Percentiles rank a stretch among this genome's conserved stretches.
phyloP scores from a whole-genome alignment of 2,329 filamentous ascomycete species.

The Claviceps paspali region DNA sequence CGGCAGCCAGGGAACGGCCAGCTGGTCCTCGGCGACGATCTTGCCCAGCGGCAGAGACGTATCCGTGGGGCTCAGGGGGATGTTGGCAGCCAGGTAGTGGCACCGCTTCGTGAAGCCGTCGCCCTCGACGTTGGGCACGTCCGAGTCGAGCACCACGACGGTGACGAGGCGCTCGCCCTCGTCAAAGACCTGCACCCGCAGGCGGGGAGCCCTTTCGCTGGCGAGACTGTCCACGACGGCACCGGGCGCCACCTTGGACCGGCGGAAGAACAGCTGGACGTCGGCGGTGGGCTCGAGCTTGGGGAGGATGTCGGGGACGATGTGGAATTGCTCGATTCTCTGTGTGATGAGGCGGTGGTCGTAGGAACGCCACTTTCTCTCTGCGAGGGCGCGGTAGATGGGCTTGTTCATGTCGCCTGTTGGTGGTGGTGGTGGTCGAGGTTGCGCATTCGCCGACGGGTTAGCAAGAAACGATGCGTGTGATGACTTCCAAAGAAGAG shows the following conservation, averaged over 20 bases:
- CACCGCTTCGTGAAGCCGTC: conserved; percentile 69
- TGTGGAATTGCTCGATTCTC: conserved; percentile 71
- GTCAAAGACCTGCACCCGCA: conserved; percentile 77
- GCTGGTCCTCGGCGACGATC: conserved; percentile 44
- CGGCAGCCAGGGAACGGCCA: conserved; percentile 68
- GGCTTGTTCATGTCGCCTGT: conserved; percentile 94
- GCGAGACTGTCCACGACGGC: conserved; percentile 60
- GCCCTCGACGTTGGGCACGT: conserved; percentile 65
- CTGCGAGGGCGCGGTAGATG: conserved; percentile 81
- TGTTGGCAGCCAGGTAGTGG: conserved; percentile 68
- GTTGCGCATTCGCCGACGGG: background rate
- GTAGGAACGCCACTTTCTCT: conserved; percentile 76
- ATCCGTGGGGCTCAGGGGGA: conserved; percentile 35
- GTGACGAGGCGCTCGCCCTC: conserved; percentile 68
- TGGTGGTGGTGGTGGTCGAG: conserved; percentile 20
- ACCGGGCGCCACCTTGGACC: conserved; percentile 56
- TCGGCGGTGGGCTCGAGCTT: conserved; percentile 64
- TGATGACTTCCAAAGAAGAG: no score
- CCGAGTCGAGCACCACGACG: conserved; percentile 74
- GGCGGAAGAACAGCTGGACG: conserved; percentile 67
- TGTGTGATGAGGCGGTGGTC: conserved; percentile 67
- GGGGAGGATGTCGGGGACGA: conserved; percentile 78
- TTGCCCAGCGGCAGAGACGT: conserved; percentile 50
- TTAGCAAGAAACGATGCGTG: no score
- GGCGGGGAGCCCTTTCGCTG: conserved; percentile 57